phyloP scores from a whole-genome alignment of 1,284 basidiomycete species.

The Ceratobasidium sp. region DNA sequence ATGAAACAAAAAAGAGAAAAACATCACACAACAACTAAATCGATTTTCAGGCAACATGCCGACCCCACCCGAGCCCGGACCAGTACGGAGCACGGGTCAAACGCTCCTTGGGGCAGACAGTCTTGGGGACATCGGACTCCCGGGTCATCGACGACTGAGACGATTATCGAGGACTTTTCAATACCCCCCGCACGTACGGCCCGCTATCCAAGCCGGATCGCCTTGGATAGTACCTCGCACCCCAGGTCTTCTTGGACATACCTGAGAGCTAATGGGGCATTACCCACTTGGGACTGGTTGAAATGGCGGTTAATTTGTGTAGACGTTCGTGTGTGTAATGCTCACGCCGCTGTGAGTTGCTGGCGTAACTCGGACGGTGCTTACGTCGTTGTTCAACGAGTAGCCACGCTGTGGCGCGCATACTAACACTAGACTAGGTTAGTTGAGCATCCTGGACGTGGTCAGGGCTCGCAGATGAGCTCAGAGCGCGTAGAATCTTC shows the following conservation, averaged over 20 bases:
- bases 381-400: background rate
- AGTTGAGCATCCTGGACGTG: background rate
- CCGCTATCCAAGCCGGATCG: background rate
- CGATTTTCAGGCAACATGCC: background rate
- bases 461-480: conserved; percentile 3
- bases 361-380: conserved; percentile 16
- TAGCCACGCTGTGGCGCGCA: conserved; percentile 14
- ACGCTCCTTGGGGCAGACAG: background rate
- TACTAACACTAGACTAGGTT: background rate
- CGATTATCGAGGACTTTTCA: background rate
- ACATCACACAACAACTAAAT: background rate
- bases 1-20: background rate
- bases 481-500: background rate
- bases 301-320: background rate
- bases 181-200: conserved; percentile 7
- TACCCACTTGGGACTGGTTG: too few relatives aligned
- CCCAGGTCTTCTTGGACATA: background rate
- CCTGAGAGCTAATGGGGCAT: too few relatives aligned
- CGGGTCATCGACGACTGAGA: background rate
- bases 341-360: background rate
- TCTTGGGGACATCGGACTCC: background rate
- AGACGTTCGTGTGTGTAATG: background rate
- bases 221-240: background rate
- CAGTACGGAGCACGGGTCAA: conserved; percentile 14
- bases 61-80: conserved; percentile 33